Conservation (phyloP, 345 rosid species). For the Rhizophora mangle region DNA sequence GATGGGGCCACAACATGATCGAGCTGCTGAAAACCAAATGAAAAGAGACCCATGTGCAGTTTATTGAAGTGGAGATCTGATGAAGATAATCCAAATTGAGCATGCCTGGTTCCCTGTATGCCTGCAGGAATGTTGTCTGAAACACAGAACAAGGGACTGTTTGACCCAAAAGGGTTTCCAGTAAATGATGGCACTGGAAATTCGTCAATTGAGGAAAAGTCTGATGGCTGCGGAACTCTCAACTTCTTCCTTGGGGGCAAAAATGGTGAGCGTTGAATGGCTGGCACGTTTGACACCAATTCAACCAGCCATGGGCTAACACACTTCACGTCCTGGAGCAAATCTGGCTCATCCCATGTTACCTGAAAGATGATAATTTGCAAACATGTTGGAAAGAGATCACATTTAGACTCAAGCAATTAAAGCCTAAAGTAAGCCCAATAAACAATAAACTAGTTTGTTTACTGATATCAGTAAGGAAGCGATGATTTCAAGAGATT, state of each 20-base stretch:
- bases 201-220: conserved; percentile 50
- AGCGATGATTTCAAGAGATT: too few relatives aligned
- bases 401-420: background rate
- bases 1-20: conserved; percentile 33
- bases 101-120: conserved; percentile 99
- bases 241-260: conserved; percentile 88
- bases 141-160: conserved; percentile 64
- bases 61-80: conserved; percentile 63
- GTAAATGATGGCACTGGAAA: conserved; percentile 63
- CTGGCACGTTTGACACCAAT: conserved; percentile 70
- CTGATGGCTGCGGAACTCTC: conserved; percentile 58
- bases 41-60: conserved; percentile 47
- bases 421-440: too few relatives aligned
- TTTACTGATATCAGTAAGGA: too few relatives aligned
- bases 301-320: conserved; percentile 97
- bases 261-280: conserved; percentile 66
- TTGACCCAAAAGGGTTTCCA: conserved; percentile 48
- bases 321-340: conserved; percentile 89
- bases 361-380: conserved; percentile 48
- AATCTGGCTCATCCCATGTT: conserved; percentile 98
- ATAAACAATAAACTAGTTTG: too few relatives aligned
- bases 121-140: conserved; percentile 84
- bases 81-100: conserved; percentile 68
- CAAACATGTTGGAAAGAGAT: conserved; percentile 5
- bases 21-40: conserved; percentile 44